Evolutionary conservation across 208 protist species (phyloP), one percentile per base, ranked within the genome.

Genomic region (Tetramitus jugosus): DNA sequence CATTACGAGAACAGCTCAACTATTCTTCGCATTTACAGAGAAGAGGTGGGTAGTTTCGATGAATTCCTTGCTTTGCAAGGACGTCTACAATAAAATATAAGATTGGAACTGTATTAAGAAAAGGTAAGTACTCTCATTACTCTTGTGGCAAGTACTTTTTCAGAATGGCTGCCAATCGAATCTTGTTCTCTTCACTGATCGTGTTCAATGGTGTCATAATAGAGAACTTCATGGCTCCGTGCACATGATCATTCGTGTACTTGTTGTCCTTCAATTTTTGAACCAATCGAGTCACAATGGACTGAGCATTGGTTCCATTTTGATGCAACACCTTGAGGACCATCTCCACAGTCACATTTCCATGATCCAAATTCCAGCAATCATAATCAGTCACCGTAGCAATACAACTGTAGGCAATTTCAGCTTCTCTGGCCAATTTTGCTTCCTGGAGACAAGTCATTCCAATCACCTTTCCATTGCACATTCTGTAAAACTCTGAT

Each of bases 361-460:
- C 85, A 1, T 76, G 84, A 53, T 94, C 89, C 26, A 37, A 76
- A 69, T 84, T 87, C 92, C 93, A 96, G 52, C 88, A 86, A 79
- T 96, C 93, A 85, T 93, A 94, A 85, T 96, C 93, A n/a, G 92
- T 96, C n/a, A 94, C 89, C 86, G 92, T 91, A 45, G 87, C 92
- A 69, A 95, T 81, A 23, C 81, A 82, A 52, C 85, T 80, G 80
- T 94, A 95, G 31, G 85, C 86, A 6, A 96, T 93, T 79, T 94
- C 93, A 53, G 91, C 91, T 82, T 96, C 93, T 13, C 89, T 84
- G 14, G 91, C 93, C 23, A 96, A 89, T 82, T 89, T 88, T 10
- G 90, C 90, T 81, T 96, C 91, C 29, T 91, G 91, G 8, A 85
- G 84, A 35, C 90, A 87, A 56, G 93, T 96, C 93, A 96, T 96